A percentile compares a stretch with the other conserved stretches of the same genome.
Evolutionary conservation across 306 rosid genomes (phyloP).

Genomic region (Carpinus fangiana): DNA sequence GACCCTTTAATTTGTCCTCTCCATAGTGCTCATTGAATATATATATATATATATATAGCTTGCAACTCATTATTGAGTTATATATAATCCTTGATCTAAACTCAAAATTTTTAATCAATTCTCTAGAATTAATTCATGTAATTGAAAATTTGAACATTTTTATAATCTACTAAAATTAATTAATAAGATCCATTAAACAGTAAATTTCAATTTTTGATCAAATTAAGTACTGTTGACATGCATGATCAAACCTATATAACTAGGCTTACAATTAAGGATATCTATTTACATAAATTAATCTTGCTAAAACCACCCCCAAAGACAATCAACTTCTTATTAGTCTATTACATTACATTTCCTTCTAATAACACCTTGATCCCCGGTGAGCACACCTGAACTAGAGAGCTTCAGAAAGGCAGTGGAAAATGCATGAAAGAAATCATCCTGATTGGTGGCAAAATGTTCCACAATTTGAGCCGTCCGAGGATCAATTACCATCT

Average conservation of each 20-base stretch:
- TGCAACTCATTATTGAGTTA: neutral
- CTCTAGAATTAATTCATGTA: neutral
- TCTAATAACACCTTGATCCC: conserved; percentile 33
- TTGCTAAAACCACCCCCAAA: neutral
- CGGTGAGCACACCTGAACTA: conserved; percentile 18
- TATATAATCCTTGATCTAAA: neutral
- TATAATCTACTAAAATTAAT: neutral
- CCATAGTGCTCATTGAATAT: neutral
- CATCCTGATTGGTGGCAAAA: conserved; percentile 18
- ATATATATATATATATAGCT: neutral
- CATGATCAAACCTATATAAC: neutral
- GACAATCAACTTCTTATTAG: neutral
- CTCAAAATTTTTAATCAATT: neutral
- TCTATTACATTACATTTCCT: conserved; percentile 23
- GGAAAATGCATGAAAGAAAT: conserved; percentile 36
- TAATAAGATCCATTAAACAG: neutral
- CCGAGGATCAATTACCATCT: conserved; percentile 29
- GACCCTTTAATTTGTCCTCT: neutral
- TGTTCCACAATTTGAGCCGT: conserved; percentile 6
- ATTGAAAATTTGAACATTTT: neutral
- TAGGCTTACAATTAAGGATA: neutral
- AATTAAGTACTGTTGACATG: too few species aligned
- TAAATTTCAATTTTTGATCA: neutral
- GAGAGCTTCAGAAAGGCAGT: conserved; percentile 43
- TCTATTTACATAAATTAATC: neutral